A percentile compares a stretch with the other conserved stretches of the same genome.
phyloP scores from a whole-genome alignment of 129 eudicot species.

The Centrapalus pauciflorus region DNA sequence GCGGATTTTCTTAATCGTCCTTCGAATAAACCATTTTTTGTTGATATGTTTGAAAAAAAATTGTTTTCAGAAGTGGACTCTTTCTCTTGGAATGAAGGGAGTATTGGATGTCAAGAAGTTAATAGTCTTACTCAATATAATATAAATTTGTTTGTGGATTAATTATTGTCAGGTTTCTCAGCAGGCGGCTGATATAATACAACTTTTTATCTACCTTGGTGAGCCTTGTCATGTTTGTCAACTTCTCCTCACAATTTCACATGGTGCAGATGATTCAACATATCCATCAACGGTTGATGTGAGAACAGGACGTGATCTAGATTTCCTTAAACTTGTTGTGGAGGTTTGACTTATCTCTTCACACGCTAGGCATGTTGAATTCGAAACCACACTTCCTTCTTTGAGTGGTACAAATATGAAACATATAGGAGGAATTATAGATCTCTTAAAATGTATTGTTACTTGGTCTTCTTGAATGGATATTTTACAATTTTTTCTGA shows the following conservation, averaged over 20 bases:
- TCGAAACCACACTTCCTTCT: conserved; percentile 2
- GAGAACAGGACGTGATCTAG: conserved; percentile 79
- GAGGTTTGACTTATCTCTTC: conserved; percentile 60
- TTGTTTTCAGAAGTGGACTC: neutral
- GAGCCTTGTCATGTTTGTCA: conserved; percentile 95
- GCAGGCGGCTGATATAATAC: conserved; percentile 81
- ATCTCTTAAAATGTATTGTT: neutral
- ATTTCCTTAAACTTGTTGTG: conserved; percentile 75
- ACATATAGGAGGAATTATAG: no score
- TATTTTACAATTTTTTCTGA: neutral
- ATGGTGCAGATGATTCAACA: conserved; percentile 91
- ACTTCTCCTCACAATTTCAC: conserved; percentile 89
- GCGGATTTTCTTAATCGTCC: neutral
- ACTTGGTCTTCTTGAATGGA: neutral
- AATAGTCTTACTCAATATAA: neutral
- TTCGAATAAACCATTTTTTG: no score
- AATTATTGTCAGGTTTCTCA: conserved; percentile 58
- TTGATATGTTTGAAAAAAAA: neutral
- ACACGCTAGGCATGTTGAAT: conserved; percentile 19
- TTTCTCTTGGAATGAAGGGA: neutral
- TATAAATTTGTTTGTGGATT: no score
- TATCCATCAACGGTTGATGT: conserved; percentile 91
- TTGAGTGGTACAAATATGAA: neutral
- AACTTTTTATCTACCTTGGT: conserved; percentile 78
- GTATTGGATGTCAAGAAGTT: conserved; percentile 1